phyloP scores from a whole-genome alignment of 352 stramenopile species.

The Phytopythium oedochilum region DNA sequence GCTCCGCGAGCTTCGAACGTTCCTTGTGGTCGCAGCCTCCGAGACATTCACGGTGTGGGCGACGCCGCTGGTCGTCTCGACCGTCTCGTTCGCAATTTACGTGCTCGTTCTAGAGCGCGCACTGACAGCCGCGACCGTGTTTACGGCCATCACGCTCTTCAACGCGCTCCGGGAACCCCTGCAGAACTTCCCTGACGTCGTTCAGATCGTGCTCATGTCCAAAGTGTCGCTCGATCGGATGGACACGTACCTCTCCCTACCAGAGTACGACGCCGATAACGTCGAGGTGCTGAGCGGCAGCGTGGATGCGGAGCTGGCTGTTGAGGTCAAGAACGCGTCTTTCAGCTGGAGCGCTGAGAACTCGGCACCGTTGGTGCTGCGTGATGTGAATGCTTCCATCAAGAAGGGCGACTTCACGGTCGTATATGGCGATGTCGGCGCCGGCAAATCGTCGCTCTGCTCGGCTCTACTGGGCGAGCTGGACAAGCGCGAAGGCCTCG shows the following conservation, averaged over 20 bases:
- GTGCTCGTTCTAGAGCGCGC: slow-evolving; percentile 24
- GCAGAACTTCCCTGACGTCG: slow-evolving; percentile 8
- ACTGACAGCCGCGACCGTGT: slow-evolving; percentile 40
- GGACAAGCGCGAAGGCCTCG: slow-evolving; percentile 22
- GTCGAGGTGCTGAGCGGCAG: slow-evolving; percentile 5
- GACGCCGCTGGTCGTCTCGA: slow-evolving; percentile 37
- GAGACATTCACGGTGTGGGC: slow-evolving; percentile 56
- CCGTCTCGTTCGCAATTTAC: slow-evolving; percentile 44
- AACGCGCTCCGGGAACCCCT: slow-evolving; percentile 18
- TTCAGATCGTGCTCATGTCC: slow-evolving; percentile 15
- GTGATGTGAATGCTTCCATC: slow-evolving; percentile 14
- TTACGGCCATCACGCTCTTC: slow-evolving; percentile 15
- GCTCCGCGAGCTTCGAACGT: slow-evolving; percentile 71
- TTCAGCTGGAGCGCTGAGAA: slow-evolving; percentile 15
- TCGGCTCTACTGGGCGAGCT: slow-evolving; percentile 65
- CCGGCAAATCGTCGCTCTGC: slow-evolving; percentile 32
- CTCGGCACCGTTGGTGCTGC: slow-evolving; percentile 8
- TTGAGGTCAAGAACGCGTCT: slow-evolving; percentile 14
- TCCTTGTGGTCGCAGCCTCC: slow-evolving; percentile 32
- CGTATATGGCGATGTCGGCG: slow-evolving; percentile 20
- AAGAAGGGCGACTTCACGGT: slow-evolving; percentile 30
- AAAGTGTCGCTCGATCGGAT: slow-evolving; percentile 21
- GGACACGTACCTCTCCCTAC: slow-evolving; percentile 13
- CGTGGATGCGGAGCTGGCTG: slow-evolving; percentile 10
- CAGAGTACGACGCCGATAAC: slow-evolving; percentile 7